Conservation (phyloP, 2,329 filamentous ascomycete species). For the Talaromyces islandicus region DNA sequence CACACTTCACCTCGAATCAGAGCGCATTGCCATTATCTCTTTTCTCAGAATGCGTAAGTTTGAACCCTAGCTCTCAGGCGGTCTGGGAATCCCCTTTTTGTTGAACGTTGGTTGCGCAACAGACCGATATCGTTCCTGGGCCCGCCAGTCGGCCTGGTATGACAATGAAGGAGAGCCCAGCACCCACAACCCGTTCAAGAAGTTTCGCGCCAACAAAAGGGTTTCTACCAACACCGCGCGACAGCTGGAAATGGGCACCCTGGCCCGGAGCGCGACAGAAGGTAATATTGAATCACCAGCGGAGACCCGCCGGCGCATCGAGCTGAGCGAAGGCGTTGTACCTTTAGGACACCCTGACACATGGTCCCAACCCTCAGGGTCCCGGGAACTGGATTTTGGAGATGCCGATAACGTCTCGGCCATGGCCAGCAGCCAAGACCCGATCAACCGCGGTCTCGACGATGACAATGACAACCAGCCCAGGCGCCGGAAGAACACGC, state of each 20-base stretch:
- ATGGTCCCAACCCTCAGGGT: constrained; percentile 1
- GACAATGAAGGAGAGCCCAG: constrained; percentile 31
- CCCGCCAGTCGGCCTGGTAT: constrained; percentile 30
- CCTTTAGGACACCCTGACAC: constrained; percentile 16
- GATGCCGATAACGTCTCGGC: neutral
- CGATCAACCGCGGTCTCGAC: constrained; percentile 15
- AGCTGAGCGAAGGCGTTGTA: constrained; percentile 20
- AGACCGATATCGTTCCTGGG: constrained; percentile 35
- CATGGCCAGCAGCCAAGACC: constrained; percentile 18
- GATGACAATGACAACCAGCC: constrained; percentile 10
- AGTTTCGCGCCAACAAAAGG: constrained; percentile 24
- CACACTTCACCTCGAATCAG: neutral
- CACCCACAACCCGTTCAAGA: constrained; percentile 37
- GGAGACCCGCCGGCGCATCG: constrained; percentile 18
- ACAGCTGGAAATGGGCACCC: constrained; percentile 25
- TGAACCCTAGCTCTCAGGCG: neutral
- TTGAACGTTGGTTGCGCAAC: neutral
- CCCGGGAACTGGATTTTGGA: neutral
- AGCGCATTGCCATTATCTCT: neutral
- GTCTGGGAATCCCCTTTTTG: neutral
- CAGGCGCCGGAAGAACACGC: constrained; percentile 6
- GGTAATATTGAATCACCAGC: constrained; percentile 18
- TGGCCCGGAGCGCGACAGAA: constrained; percentile 15
- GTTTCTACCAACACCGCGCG: constrained; percentile 19
- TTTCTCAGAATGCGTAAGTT: neutral